Evolutionary conservation across 2,329 filamentous ascomycete genomes (phyloP).

Genomic region (Colletotrichum filicis): DNA sequence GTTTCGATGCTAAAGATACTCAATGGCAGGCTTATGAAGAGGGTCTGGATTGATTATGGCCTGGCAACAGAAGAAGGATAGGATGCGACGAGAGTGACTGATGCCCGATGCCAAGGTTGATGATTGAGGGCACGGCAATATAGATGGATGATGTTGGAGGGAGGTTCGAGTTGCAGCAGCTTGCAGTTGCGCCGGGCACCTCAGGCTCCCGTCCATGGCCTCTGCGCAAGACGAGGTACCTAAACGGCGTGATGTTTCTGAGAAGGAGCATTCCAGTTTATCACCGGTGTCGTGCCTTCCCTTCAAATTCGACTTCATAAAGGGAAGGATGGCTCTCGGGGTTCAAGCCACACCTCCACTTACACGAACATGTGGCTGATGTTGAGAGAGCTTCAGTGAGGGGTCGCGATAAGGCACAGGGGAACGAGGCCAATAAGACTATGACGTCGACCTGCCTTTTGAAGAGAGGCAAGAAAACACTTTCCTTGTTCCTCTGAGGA

Average conservation of each 20-base stretch:
- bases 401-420: not conserved
- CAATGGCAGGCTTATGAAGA: not conserved
- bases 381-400: not conserved
- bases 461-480: not conserved
- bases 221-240: not conserved
- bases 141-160: not conserved
- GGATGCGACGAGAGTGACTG: not conserved
- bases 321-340: not conserved
- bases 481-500: not conserved
- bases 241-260: not conserved
- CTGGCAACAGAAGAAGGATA: not conserved
- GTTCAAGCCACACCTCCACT: constrained; percentile 10
- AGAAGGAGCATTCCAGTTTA: not conserved
- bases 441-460: not conserved
- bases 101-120: not conserved
- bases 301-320: not conserved
- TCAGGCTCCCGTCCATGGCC: not conserved
- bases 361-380: constrained; percentile 1
- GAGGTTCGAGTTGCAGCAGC: not conserved
- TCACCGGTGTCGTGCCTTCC: not conserved
- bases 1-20: not conserved
- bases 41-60: not conserved
- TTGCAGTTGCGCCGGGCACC: no score
- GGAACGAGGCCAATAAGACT: not conserved
- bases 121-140: not conserved